Percentiles rank a stretch among this genome's conserved stretches.
Evolutionary conservation across 176 grass and related monocot genomes (phyloP).

Genomic region (Avena eriantha): DNA sequence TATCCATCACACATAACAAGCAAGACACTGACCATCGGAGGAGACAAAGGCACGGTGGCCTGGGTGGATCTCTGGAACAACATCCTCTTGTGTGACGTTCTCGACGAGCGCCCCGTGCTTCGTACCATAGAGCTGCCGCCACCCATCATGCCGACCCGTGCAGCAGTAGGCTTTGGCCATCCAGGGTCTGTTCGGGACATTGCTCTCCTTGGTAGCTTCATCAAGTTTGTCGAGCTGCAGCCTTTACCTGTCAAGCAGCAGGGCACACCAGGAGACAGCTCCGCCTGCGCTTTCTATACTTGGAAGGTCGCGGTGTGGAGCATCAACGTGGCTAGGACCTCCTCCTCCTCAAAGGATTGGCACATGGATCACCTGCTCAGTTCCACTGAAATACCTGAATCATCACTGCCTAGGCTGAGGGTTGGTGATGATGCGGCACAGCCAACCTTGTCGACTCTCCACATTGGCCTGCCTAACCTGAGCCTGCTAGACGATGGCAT

Average conservation of each 20-base stretch:
- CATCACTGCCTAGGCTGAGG: neutral
- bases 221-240: neutral
- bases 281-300: neutral
- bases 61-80: neutral
- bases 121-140: neutral
- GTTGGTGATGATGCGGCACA: neutral
- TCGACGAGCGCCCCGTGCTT: neutral
- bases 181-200: neutral
- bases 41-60: neutral
- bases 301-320: slow-evolving; percentile 12
- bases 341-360: neutral
- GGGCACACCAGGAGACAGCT: neutral
- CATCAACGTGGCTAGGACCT: neutral
- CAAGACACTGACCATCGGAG: neutral
- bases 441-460: neutral
- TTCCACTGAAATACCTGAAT: neutral
- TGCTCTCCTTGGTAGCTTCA: neutral
- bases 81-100: neutral
- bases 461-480: neutral
- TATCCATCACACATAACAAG: neutral
- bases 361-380: neutral
- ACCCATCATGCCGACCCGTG: neutral
- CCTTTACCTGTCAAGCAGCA: too few species aligned
- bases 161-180: too few species aligned
- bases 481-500: slow-evolving; percentile 4